These are phyloP conservation scores for Epichloe gansuensis DNA, from an alignment of 2,329 filamentous ascomycete species.

Conservation along the genomic window DNA sequence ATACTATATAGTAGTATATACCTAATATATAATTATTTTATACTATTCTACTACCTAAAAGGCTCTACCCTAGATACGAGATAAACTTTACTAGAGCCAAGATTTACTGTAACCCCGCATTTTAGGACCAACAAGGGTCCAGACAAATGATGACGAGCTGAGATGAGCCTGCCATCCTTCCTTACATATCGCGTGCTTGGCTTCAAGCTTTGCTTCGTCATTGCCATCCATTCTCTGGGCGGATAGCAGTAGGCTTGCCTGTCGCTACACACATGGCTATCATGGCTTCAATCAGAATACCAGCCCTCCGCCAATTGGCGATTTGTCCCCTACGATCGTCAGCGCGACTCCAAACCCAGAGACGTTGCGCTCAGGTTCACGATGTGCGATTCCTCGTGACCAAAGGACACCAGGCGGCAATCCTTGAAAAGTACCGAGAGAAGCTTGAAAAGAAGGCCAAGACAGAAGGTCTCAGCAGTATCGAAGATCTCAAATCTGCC, in stretches of 20 bases:
- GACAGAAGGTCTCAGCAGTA: conserved; percentile 53
- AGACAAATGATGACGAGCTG: background rate
- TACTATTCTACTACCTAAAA: background rate
- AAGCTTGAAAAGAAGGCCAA: conserved; percentile 77
- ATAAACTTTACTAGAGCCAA: no score
- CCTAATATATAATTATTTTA: no score
- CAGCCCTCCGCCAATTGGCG: conserved; percentile 34
- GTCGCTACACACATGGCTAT: background rate
- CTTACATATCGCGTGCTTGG: no score
- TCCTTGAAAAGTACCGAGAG: conserved; percentile 74
- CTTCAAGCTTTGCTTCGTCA: background rate
- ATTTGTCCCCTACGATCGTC: conserved; percentile 19
- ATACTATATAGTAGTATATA: no score
- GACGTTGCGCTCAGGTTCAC: conserved; percentile 82
- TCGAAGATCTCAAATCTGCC: conserved; percentile 65
- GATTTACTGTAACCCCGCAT: no score
- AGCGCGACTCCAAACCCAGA: conserved; percentile 38
- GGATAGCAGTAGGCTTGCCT: conserved; percentile 3
- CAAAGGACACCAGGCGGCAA: conserved; percentile 50
- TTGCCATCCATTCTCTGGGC: background rate
- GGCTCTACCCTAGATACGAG: no score
- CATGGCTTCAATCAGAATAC: conserved; percentile 38
- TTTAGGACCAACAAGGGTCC: background rate
- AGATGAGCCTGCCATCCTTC: background rate
- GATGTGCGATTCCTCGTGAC: conserved; percentile 84